Conservation (phyloP, 768 basidiomycete species). For the Clavaria fumosa region DNA sequence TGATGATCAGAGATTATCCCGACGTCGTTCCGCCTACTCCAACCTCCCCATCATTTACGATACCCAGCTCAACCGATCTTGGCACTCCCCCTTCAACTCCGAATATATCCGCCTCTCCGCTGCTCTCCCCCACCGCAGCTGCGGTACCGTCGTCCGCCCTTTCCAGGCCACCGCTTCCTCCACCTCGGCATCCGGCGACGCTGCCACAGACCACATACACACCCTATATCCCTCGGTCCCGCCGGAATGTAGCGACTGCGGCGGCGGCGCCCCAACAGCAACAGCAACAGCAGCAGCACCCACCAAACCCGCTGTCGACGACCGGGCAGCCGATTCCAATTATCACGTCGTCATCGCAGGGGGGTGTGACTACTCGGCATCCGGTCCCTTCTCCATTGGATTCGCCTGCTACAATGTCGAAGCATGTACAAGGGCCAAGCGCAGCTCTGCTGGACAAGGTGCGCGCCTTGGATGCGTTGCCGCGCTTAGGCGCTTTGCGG, state of each 20-base stretch:
- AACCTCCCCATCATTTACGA: conserved; percentile 24
- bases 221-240: conserved; percentile 61
- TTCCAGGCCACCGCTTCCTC: conserved; percentile 22
- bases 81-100: conserved; percentile 3
- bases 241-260: conserved; percentile 27
- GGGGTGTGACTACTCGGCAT: conserved; percentile 35
- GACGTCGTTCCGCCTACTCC: conserved; percentile 40
- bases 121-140: conserved; percentile 20
- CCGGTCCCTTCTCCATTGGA: not conserved
- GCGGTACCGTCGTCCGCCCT: conserved; percentile 19
- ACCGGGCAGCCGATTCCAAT: conserved; percentile 39
- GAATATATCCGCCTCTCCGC: conserved; percentile 7
- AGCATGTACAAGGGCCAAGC: conserved; percentile 39
- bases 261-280: too few relatives aligned
- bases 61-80: conserved; percentile 17
- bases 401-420: conserved; percentile 3
- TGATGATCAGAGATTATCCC: conserved; percentile 95
- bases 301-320: conserved; percentile 31
- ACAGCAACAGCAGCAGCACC: too few relatives aligned
- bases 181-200: conserved; percentile 31
- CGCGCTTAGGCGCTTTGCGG: conserved; percentile 69
- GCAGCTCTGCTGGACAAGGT: conserved; percentile 78
- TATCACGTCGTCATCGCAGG: conserved; percentile 49
- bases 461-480: conserved; percentile 74
- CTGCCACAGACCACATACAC: conserved; percentile 62